These are phyloP conservation scores for Plasmodium vivax DNA, from an alignment of 169 alveolate genomes.

Conservation along the genomic window DNA sequence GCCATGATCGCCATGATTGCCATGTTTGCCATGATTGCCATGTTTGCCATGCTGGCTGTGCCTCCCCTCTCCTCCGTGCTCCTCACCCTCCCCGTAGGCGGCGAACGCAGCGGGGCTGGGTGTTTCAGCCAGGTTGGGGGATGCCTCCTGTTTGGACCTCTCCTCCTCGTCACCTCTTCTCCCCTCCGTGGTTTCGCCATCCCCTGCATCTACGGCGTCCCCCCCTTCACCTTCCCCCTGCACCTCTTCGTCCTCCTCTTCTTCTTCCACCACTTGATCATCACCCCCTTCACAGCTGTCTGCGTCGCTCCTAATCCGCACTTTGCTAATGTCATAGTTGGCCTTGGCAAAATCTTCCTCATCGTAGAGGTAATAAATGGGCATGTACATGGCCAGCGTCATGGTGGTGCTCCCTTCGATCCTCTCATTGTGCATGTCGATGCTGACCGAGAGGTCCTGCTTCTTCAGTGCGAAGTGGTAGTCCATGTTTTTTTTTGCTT, in stretches of 20 bases:
- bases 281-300: not conserved
- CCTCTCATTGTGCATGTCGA: conserved; percentile 65
- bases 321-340: conserved; percentile 16
- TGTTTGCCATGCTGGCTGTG: not conserved
- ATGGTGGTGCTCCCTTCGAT: conserved; percentile 58
- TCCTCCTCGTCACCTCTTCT: not conserved
- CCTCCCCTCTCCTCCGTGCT: not conserved
- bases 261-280: not conserved
- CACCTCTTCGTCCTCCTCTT: not conserved
- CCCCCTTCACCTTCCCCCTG: not conserved
- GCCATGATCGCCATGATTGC: not conserved
- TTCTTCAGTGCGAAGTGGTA: conserved; percentile 21
- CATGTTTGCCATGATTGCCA: not conserved
- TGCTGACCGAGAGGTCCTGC: conserved; percentile 34
- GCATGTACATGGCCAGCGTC: conserved; percentile 54
- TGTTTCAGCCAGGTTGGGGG: not conserved
- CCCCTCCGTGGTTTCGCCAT: not conserved
- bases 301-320: conserved; percentile 14
- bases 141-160: not conserved
- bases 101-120: not conserved
- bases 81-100: not conserved
- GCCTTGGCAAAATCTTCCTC: conserved; percentile 35
- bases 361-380: conserved; percentile 68
- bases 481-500: conserved; percentile 1
- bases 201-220: not conserved